A percentile compares a stretch with the other conserved stretches of the same genome.
phyloP scores from a whole-genome alignment of 768 basidiomycete genomes.

The Dictyophora rubrovolvata region DNA sequence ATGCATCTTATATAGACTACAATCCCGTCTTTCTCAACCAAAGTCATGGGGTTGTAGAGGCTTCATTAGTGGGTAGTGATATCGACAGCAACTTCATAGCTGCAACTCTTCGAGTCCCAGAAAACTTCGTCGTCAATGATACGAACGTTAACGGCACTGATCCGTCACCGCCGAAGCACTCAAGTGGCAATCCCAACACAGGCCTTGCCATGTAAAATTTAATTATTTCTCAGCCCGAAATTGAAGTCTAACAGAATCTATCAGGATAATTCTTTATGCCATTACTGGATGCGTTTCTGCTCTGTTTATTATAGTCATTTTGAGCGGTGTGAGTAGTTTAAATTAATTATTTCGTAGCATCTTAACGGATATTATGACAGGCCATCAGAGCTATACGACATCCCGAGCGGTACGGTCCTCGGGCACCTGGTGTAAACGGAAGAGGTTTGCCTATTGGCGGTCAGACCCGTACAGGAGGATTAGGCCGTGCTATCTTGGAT shows the following conservation, averaged over 20 bases:
- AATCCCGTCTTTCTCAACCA: conserved; percentile 55
- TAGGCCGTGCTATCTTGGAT: conserved; percentile 88
- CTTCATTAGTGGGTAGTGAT: conserved; percentile 31
- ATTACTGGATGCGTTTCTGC: conserved; percentile 85
- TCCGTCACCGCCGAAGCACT: neutral
- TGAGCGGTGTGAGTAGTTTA: conserved; percentile 56
- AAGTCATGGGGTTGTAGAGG: conserved; percentile 32
- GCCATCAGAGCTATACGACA: conserved; percentile 75
- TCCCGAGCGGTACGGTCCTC: conserved; percentile 86
- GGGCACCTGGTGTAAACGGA: conserved; percentile 27
- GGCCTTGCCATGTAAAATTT: conserved; percentile 65
- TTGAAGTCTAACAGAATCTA: too few species aligned
- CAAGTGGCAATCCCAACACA: conserved; percentile 29
- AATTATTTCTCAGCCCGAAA: too few species aligned
- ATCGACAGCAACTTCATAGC: conserved; percentile 54
- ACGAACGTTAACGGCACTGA: conserved; percentile 28
- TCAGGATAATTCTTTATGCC: conserved; percentile 73
- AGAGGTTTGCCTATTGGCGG: conserved; percentile 25
- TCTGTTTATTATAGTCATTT: conserved; percentile 74
- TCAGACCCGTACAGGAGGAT: conserved; percentile 69
- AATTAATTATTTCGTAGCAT: neutral
- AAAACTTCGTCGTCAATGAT: conserved; percentile 34
- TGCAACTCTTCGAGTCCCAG: conserved; percentile 47
- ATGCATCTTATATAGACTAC: conserved; percentile 42
- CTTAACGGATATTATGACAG: conserved; percentile 27